Evolutionary conservation across 345 rosid genomes (phyloP).

Genomic region (Linum usitatissimum): DNA sequence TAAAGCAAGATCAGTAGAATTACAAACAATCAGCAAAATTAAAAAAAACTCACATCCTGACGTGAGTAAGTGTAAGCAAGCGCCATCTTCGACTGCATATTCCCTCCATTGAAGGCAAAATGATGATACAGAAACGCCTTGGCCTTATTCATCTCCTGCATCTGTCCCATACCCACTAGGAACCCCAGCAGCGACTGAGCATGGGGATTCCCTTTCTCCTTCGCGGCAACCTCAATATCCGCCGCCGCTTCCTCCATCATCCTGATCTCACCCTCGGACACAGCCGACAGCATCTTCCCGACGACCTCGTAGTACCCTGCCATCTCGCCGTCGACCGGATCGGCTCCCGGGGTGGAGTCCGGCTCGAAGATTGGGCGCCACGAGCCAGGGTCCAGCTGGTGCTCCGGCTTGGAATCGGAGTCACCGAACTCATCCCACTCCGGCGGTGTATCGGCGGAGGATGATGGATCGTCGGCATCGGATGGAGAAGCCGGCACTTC

Average conservation of each 20-base stretch:
- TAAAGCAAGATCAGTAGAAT: background rate
- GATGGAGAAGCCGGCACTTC: slow-evolving; percentile 29
- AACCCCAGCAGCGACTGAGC: slow-evolving; percentile 70
- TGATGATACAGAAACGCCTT: slow-evolving; percentile 69
- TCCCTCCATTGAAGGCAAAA: slow-evolving; percentile 66
- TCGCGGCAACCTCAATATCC: slow-evolving; percentile 49
- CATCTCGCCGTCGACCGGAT: slow-evolving; percentile 16
- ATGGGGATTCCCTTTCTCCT: slow-evolving; percentile 49
- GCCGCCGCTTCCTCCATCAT: slow-evolving; percentile 60
- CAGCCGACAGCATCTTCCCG: slow-evolving; percentile 42
- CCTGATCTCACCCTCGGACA: slow-evolving; percentile 41
- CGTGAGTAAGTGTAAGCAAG: slow-evolving; percentile 76
- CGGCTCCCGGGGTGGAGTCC: slow-evolving; percentile 18
- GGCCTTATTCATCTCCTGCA: slow-evolving; percentile 58
- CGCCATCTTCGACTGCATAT: slow-evolving; percentile 88
- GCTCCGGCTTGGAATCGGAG: slow-evolving; percentile 50
- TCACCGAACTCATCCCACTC: slow-evolving; percentile 83
- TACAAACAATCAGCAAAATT: too few species aligned
- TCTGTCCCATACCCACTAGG: slow-evolving; percentile 55
- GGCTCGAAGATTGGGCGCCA: slow-evolving; percentile 58
- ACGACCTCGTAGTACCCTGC: slow-evolving; percentile 45
- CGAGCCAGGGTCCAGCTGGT: slow-evolving; percentile 50
- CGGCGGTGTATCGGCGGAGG: slow-evolving; percentile 19
- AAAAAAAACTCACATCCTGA: slow-evolving; percentile 57
- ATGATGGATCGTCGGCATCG: slow-evolving; percentile 31